A percentile compares a stretch with the other conserved stretches of the same genome.
These are phyloP conservation scores for Tephrocybe rancida DNA, from an alignment of 768 basidiomycete genomes.

Conservation along the genomic window DNA sequence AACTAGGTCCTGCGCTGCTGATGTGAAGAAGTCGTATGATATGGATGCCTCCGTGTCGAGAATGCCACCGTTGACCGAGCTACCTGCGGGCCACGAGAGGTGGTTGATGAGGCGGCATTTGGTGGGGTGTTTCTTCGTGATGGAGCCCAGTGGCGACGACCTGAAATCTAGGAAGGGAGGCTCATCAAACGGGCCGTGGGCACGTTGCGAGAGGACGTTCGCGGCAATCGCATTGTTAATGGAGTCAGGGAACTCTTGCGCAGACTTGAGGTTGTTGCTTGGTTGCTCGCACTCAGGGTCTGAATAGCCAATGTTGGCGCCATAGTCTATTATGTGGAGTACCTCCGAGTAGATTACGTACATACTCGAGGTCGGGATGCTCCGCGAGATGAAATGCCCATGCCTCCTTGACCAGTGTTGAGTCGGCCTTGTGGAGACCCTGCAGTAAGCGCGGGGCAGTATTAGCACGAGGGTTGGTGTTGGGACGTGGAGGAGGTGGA, in stretches of 20 bases:
- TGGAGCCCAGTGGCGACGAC: slow-evolving; percentile 28
- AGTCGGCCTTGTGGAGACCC: slow-evolving; percentile 8
- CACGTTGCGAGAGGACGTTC: slow-evolving; percentile 14
- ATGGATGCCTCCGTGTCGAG: slow-evolving; percentile 30
- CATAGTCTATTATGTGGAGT: slow-evolving; percentile 19
- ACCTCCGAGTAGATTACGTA: slow-evolving; percentile 23
- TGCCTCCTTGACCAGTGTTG: slow-evolving; percentile 14
- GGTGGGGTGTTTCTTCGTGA: slow-evolving; percentile 20
- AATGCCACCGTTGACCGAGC: slow-evolving; percentile 32
- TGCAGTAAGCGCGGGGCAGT: not conserved
- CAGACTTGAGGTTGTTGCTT: slow-evolving; percentile 28
- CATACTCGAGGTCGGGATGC: slow-evolving; percentile 29
- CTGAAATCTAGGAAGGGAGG: slow-evolving; percentile 22
- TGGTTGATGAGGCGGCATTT: slow-evolving; percentile 29
- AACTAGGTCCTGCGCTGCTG: slow-evolving; percentile 24
- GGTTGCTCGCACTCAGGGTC: slow-evolving; percentile 10
- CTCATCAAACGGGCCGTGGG: slow-evolving; percentile 22
- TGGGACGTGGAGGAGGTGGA: slow-evolving; percentile 15
- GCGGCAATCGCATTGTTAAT: not conserved
- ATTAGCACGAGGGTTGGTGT: slow-evolving; percentile 27
- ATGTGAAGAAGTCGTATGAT: slow-evolving; percentile 28
- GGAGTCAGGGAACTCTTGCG: slow-evolving; percentile 13
- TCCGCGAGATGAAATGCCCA: slow-evolving; percentile 26
- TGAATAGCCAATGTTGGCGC: slow-evolving; percentile 28
- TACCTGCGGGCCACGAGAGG: slow-evolving; percentile 29